Conservation (phyloP, 805 yeast genomes). For the Candida maltosa region DNA sequence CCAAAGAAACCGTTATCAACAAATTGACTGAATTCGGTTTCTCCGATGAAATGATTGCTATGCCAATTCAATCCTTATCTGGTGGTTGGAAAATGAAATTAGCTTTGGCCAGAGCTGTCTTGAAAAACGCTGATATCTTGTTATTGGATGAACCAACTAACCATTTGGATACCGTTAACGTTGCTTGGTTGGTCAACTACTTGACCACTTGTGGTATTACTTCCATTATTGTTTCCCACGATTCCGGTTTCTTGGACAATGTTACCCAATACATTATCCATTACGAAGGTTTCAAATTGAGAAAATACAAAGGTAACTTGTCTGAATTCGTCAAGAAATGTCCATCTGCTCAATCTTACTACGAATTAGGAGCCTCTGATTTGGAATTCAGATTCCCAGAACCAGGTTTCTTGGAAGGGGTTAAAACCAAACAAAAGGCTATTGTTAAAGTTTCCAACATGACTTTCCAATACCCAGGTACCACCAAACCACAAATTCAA, state of each 20-base stretch:
- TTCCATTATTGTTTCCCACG: constrained; percentile 94
- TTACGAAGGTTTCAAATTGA: constrained; percentile 91
- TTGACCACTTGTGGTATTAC: constrained; percentile 83
- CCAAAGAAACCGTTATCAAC: constrained; percentile 65
- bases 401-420: constrained; percentile 97
- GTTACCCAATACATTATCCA: constrained; percentile 97
- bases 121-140: constrained; percentile 93
- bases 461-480: constrained; percentile 87
- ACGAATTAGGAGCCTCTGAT: constrained; percentile 86
- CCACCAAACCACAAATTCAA: constrained; percentile 72
- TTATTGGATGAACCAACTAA: constrained; percentile 97
- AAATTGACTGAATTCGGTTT: constrained; percentile 88
- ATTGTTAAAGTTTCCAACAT: constrained; percentile 86
- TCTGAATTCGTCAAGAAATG: constrained; percentile 87
- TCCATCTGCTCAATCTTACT: constrained; percentile 96
- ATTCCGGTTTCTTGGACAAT: constrained; percentile 90
- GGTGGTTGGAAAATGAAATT: constrained; percentile 99
- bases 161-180: constrained; percentile 93
- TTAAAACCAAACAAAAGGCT: constrained; percentile 89
- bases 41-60: constrained; percentile 83
- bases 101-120: constrained; percentile 98
- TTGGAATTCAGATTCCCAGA: constrained; percentile 98
- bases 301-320: constrained; percentile 92
- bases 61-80: constrained; percentile 88
- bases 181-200: constrained; percentile 91